phyloP scores from a whole-genome alignment of 1,139 yeast species.

The Debaryomyces udenii region DNA sequence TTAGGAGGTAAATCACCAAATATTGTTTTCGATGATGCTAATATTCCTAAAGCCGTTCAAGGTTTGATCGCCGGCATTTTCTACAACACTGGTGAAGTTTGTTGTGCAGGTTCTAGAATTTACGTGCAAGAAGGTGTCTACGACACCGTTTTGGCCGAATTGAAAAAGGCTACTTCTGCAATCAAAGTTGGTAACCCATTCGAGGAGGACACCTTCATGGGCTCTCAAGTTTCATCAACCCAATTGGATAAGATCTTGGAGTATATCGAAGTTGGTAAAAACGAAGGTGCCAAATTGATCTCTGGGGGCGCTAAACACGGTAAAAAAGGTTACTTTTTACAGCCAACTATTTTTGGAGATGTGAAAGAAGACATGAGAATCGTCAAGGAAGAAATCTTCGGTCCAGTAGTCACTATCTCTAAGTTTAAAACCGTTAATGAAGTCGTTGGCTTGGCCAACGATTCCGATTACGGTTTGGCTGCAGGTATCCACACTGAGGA shows the following conservation, averaged over 20 bases:
- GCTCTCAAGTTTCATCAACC: constrained; percentile 78
- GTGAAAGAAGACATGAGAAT: constrained; percentile 68
- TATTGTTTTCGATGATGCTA: constrained; percentile 75
- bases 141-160: constrained; percentile 63
- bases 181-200: constrained; percentile 76
- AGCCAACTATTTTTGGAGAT: constrained; percentile 79
- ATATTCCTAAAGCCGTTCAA: constrained; percentile 63
- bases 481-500: constrained; percentile 77
- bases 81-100: constrained; percentile 87
- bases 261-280: constrained; percentile 72
- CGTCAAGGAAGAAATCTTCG: constrained; percentile 83
- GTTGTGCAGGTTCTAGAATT: constrained; percentile 85
- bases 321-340: constrained; percentile 71
- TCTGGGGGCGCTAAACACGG: constrained; percentile 78
- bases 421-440: constrained; percentile 76
- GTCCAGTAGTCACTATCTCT: constrained; percentile 78
- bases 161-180: constrained; percentile 61
- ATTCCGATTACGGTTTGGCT: constrained; percentile 79
- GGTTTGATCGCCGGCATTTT: constrained; percentile 56
- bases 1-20: constrained; percentile 89
- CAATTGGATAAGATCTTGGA: constrained; percentile 76
- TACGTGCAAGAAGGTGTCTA: constrained; percentile 77
- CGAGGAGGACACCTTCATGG: constrained; percentile 72
- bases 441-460: constrained; percentile 69
- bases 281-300: constrained; percentile 73